phyloP scores from a whole-genome alignment of 2,329 filamentous ascomycete genomes.

The Colletotrichum magnum region DNA sequence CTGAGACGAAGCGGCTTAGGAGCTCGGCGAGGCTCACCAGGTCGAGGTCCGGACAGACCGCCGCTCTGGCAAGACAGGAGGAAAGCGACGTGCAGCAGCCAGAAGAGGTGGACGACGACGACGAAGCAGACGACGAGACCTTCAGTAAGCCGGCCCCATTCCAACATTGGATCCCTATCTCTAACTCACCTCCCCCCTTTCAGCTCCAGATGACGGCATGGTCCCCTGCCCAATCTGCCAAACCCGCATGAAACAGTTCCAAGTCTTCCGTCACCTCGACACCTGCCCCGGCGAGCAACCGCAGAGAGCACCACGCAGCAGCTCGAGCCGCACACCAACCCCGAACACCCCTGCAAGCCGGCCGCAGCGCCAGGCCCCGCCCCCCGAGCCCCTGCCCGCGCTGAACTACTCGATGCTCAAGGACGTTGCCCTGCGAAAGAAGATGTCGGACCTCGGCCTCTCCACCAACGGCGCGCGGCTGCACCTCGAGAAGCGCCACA shows the following conservation, averaged over 20 bases:
- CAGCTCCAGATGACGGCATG: slow-evolving; percentile 75
- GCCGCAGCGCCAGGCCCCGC: slow-evolving; percentile 51
- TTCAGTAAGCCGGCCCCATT: slow-evolving; percentile 17
- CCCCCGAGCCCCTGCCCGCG: slow-evolving; percentile 77
- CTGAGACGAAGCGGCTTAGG: slow-evolving; percentile 64
- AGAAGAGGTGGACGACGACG: slow-evolving; percentile 20
- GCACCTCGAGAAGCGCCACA: slow-evolving; percentile 84
- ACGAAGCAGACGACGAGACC: slow-evolving; percentile 20
- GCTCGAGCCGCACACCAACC: slow-evolving; percentile 12
- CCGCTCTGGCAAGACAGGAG: slow-evolving; percentile 49
- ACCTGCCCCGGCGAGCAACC: slow-evolving; percentile 62
- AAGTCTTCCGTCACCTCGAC: slow-evolving; percentile 87
- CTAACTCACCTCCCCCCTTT: slow-evolving; percentile 33
- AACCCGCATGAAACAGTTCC: slow-evolving; percentile 82
- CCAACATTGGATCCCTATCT: not conserved
- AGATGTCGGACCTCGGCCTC: slow-evolving; percentile 85
- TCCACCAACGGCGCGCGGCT: slow-evolving; percentile 76
- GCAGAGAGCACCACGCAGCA: not conserved
- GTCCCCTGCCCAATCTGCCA: slow-evolving; percentile 88
- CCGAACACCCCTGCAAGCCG: slow-evolving; percentile 14
- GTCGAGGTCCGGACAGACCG: slow-evolving; percentile 54
- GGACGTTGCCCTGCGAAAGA: slow-evolving; percentile 82
- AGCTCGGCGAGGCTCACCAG: slow-evolving; percentile 66
- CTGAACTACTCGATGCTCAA: slow-evolving; percentile 91
- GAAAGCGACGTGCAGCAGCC: slow-evolving; percentile 20